Evolutionary conservation across 2,329 filamentous ascomycete genomes (phyloP), one percentile per base, ranked within the genome.

Genomic region (Diplodia intermedia): DNA sequence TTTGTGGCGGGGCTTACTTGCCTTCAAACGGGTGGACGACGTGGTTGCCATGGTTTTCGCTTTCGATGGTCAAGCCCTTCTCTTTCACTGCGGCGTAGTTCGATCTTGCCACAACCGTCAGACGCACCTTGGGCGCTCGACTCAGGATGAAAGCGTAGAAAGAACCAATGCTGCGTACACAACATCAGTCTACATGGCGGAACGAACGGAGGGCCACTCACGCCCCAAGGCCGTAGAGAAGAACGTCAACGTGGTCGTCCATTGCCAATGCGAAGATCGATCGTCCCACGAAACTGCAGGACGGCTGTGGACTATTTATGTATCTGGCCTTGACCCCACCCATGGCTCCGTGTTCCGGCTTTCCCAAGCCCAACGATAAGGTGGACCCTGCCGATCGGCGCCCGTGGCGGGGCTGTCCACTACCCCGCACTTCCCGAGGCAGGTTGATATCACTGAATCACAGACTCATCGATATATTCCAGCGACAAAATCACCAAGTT

Each of bases 231-330:
- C 50, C 50, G 14, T 53, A 53, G 12, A 53, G 50, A 9, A 53
- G 26, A 53, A 53, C 50, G 50, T 53, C 50, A 31, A 53, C n/a
- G 14, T 31, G 50, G 50, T 29, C 50, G n/a, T 29, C 26, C 50
- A 53, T 53, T 8, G 50, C 5, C 18, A 2, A 18, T 7, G 50
- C 9, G 26, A 14, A 43, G 6, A 20, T 47, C 2, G 5, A 31
- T 31, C 31, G 26, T 18, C 50, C 5, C 12, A 8, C 50, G 3
- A 53, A 31, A 53, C 15, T 3, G 14, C 7, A 14, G 8, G 26
- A 31, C 6, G 50, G 23, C 5, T 5, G 2, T 7, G 26, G 18
- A 53, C 12, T 53, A 53, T 53, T 53, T 53, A 53, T 31, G 14
- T 31, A 3, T n/a, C n/a, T 18, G 4, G 12, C 29, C 38, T 20